These are phyloP conservation scores for Penium margaritaceum DNA, from an alignment of 139 green algal genomes.

Conservation along the genomic window DNA sequence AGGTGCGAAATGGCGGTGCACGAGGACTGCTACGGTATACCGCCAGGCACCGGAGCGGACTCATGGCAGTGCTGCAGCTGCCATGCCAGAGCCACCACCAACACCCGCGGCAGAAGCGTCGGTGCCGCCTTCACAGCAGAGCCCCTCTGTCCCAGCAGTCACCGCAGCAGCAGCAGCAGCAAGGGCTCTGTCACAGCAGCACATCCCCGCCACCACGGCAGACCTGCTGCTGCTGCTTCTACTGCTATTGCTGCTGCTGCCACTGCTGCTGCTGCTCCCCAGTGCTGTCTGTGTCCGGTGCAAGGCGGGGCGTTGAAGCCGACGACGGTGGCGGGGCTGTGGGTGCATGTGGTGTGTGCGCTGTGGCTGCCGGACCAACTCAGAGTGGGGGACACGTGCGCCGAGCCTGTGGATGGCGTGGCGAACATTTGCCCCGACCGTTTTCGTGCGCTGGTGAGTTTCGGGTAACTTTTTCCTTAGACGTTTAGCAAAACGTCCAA, in stretches of 20 bases:
- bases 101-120: too few relatives aligned
- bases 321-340: constrained; percentile 7
- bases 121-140: too few relatives aligned
- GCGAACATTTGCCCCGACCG: too few relatives aligned
- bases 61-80: neutral
- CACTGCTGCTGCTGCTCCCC: too few relatives aligned
- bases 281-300: constrained; percentile 6
- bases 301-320: constrained; percentile 36
- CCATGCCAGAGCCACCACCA: neutral
- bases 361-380: neutral
- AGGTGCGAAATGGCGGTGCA: constrained; percentile 40
- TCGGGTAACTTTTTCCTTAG: too few relatives aligned
- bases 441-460: too few relatives aligned
- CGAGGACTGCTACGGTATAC: constrained; percentile 33
- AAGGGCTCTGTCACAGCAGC: neutral
- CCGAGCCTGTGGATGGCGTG: too few relatives aligned
- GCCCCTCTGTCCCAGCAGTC: neutral
- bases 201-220: too few relatives aligned
- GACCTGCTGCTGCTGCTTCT: too few relatives aligned
- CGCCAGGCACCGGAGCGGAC: neutral
- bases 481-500: too few relatives aligned
- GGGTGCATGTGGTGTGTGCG: constrained; percentile 5
- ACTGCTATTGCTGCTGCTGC: too few relatives aligned
- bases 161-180: neutral
- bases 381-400: too few relatives aligned